A percentile compares a stretch with the other conserved stretches of the same genome.
phyloP scores from a whole-genome alignment of 805 yeast genomes.

The Candida succiphila region DNA sequence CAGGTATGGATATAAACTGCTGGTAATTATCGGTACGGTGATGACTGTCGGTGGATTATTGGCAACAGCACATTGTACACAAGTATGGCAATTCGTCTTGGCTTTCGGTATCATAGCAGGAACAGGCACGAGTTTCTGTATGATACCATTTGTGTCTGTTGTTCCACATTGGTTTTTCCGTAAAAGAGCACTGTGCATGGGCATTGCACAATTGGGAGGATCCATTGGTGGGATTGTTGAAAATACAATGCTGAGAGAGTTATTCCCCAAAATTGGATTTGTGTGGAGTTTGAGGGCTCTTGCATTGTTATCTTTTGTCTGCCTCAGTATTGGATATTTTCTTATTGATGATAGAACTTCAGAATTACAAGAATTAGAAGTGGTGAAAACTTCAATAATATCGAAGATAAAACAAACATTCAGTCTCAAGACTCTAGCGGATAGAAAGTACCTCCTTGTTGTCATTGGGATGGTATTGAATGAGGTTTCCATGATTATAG shows the following conservation, averaged over 20 bases:
- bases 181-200: slow-evolving; percentile 36
- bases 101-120: slow-evolving; percentile 33
- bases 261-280: slow-evolving; percentile 37
- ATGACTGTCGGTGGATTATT: slow-evolving; percentile 25
- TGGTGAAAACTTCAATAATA: neutral
- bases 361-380: neutral
- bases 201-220: slow-evolving; percentile 46
- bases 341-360: slow-evolving; percentile 24
- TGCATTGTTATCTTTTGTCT: slow-evolving; percentile 30
- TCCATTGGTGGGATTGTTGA: slow-evolving; percentile 42
- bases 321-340: slow-evolving; percentile 14
- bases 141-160: slow-evolving; percentile 45
- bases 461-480: slow-evolving; percentile 26
- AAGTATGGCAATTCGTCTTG: slow-evolving; percentile 34
- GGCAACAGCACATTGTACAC: slow-evolving; percentile 27
- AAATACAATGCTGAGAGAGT: slow-evolving; percentile 36
- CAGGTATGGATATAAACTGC: slow-evolving; percentile 27
- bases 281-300: slow-evolving; percentile 44
- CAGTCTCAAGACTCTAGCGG: slow-evolving; percentile 20
- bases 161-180: slow-evolving; percentile 49
- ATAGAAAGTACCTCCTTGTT: slow-evolving; percentile 28
- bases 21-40: slow-evolving; percentile 23
- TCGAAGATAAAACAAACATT: neutral
- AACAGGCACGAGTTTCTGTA: slow-evolving; percentile 34
- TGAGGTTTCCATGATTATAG: slow-evolving; percentile 38